Evolutionary conservation across 257 asterid species (phyloP).

Genomic region (Striga asiatica): DNA sequence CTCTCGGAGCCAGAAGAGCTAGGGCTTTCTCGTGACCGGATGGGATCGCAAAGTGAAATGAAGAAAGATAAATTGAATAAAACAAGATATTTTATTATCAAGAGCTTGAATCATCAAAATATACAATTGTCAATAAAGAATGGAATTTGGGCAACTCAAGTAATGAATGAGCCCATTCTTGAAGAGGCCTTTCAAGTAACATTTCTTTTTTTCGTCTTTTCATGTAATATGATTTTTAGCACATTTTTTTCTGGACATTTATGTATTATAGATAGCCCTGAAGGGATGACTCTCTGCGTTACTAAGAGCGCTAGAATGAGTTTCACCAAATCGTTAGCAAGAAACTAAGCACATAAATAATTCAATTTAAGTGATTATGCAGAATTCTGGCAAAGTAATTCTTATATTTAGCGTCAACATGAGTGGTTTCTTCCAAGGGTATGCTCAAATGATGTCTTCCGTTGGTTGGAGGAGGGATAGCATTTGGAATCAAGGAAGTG

Average conservation of each 20-base stretch:
- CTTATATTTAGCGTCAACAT: constrained; percentile 92
- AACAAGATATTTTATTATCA: constrained; percentile 81
- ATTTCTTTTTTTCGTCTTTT: constrained; percentile 21
- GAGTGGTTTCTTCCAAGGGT: constrained; percentile 99
- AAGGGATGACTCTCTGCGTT: constrained; percentile 7
- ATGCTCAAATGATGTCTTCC: constrained; percentile 87
- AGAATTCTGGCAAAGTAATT: constrained; percentile 91
- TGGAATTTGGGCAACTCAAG: constrained; percentile 98
- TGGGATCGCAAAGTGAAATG: constrained; percentile 39
- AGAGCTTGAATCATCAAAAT: constrained; percentile 89
- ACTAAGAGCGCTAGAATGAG: constrained; percentile 16
- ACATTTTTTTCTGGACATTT: constrained; percentile 20
- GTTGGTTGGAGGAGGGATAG: constrained; percentile 79
- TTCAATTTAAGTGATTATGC: constrained; percentile 44
- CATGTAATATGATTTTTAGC: constrained; percentile 29
- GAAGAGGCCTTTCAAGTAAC: constrained; percentile 94
- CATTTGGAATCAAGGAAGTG: constrained; percentile 76
- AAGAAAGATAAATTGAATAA: constrained; percentile 33
- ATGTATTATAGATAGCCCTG: constrained; percentile 17
- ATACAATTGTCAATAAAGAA: constrained; percentile 61
- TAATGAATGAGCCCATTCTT: constrained; percentile 92
- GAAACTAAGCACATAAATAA: constrained; percentile 21
- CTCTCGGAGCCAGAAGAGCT: constrained; percentile 44
- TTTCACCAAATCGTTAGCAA: constrained; percentile 19
- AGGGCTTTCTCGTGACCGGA: constrained; percentile 30